Evolutionary conservation across 192 early-diverging fungal species (phyloP), one percentile per base, ranked within the genome.

Genomic region (Coemansia sp.): DNA sequence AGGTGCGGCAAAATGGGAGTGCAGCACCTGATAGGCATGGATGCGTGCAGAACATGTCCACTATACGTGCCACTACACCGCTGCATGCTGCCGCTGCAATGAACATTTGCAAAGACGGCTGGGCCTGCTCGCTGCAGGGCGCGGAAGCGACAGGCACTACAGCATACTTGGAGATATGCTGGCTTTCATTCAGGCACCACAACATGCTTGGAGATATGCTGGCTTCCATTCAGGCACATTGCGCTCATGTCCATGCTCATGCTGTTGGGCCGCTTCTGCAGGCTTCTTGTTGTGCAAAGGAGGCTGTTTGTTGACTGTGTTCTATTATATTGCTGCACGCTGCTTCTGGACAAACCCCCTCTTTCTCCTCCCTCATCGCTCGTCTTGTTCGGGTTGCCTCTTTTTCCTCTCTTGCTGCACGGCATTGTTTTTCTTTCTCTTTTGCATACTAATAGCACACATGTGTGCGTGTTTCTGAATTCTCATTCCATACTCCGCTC

Each of bases 221-320:
- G 37, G 37, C 37, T 38, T 10, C 37, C 41, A 45, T 45, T 45
- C 41, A 45, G 48, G 19, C 48, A 17, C 48, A 49, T n/a, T 49
- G 48, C 15, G 17, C 8, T 2, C 24, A 48, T 23, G 58, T 48
- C 27, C 25, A 17, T 19, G 22, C 39, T 59, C 21, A 22, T 25
- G 58, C 38, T 39, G 38, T 41, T 59, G 39, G 15, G 25, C 58
- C 7, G 22, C 58, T 1, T 14, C 59, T 11, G 45, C 47, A 11
- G 60, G 27, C 50, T 19, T 14, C 21, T 38, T 64, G 45, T 23
- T 41, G 15, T 29, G 24, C 45, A 48, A 21, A 43, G 59, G 62
- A 55, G 62, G 62, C 62, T 56, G 62, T 64, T 64, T 64, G 62
- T 64, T 64, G 62, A 55, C 62, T 41, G 39, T 23, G 38, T 21